These are phyloP conservation scores for Alternaria sp. DNA, from an alignment of 2,329 filamentous ascomycete species.

Conservation along the genomic window DNA sequence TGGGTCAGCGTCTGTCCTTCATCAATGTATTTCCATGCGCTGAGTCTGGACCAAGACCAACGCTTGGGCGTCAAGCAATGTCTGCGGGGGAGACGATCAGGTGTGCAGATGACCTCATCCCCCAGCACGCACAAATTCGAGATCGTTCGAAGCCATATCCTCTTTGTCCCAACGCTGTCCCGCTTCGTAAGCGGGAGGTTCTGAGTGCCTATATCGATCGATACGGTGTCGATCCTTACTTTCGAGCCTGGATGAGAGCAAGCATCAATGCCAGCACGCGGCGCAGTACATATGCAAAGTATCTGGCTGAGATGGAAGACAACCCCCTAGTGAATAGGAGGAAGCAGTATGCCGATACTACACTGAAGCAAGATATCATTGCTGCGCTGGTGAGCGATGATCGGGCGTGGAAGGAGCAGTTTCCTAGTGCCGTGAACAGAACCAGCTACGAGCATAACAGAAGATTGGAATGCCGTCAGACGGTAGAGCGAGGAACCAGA, in stretches of 20 bases:
- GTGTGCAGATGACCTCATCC: neutral
- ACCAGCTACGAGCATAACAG: conserved; percentile 33
- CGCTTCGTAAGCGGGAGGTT: conserved; percentile 22
- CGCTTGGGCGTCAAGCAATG: conserved; percentile 7
- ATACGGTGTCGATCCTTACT: conserved; percentile 35
- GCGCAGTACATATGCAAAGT: conserved; percentile 30
- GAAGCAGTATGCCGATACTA: conserved; percentile 21
- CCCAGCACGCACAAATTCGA: conserved; percentile 16
- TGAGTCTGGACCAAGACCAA: conserved; percentile 3
- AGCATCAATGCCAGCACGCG: conserved; percentile 29
- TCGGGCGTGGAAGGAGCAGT: conserved; percentile 18
- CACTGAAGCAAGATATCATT: conserved; percentile 7
- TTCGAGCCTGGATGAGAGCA: conserved; percentile 32
- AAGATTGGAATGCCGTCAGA: conserved; percentile 31
- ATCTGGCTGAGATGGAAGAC: conserved; percentile 32
- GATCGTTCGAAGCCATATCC: conserved; percentile 29
- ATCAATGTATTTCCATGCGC: conserved; percentile 21
- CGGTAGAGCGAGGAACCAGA: conserved; percentile 26
- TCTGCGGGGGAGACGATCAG: conserved; percentile 6
- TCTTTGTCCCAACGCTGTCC: conserved; percentile 35
- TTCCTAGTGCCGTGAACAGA: conserved; percentile 19
- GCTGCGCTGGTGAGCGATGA: conserved; percentile 7
- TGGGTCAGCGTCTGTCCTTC: conserved; percentile 16
- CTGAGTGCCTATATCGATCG: conserved; percentile 25
- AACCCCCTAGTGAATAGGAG: conserved; percentile 31